Evolutionary conservation across 352 stramenopile genomes (phyloP).

Genomic region (Phytophthora constricta): DNA sequence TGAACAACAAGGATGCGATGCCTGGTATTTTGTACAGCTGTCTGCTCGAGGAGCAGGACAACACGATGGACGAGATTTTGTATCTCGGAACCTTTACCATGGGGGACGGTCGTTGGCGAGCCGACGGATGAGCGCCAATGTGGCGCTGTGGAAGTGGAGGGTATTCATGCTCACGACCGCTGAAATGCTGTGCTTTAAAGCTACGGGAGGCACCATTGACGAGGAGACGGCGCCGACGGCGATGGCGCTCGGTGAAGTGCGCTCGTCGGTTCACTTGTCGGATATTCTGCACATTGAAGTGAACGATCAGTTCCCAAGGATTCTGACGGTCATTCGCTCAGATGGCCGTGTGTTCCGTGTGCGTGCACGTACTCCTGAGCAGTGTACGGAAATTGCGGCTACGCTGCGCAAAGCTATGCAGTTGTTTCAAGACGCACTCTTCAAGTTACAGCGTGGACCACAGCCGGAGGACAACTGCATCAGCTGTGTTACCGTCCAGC

Average conservation of each 20-base stretch:
- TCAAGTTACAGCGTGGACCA: constrained; percentile 68
- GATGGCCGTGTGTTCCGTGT: constrained; percentile 79
- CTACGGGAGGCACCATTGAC: constrained; percentile 38
- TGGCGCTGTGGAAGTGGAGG: constrained; percentile 82
- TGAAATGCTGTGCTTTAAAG: constrained; percentile 84
- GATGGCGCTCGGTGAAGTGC: constrained; percentile 68
- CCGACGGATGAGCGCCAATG: constrained; percentile 73
- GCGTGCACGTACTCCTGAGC: constrained; percentile 65
- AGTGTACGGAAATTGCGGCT: constrained; percentile 65
- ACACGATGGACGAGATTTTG: constrained; percentile 78
- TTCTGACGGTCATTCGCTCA: constrained; percentile 75
- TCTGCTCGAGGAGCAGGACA: constrained; percentile 77
- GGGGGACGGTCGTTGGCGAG: constrained; percentile 74
- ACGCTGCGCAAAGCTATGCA: constrained; percentile 64
- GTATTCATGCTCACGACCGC: constrained; percentile 80
- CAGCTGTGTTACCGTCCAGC: constrained; percentile 77
- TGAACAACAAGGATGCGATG: constrained; percentile 34
- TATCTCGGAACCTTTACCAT: constrained; percentile 84
- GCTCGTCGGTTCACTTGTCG: constrained; percentile 73
- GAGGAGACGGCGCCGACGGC: constrained; percentile 32
- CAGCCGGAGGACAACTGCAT: constrained; percentile 74
- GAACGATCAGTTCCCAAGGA: constrained; percentile 71
- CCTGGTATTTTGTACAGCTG: constrained; percentile 78
- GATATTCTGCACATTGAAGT: constrained; percentile 84
- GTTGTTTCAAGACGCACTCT: constrained; percentile 76